A percentile compares a stretch with the other conserved stretches of the same genome.
Evolutionary conservation across 768 basidiomycete genomes (phyloP).

Genomic region (Holtermanniella nyarrowii): DNA sequence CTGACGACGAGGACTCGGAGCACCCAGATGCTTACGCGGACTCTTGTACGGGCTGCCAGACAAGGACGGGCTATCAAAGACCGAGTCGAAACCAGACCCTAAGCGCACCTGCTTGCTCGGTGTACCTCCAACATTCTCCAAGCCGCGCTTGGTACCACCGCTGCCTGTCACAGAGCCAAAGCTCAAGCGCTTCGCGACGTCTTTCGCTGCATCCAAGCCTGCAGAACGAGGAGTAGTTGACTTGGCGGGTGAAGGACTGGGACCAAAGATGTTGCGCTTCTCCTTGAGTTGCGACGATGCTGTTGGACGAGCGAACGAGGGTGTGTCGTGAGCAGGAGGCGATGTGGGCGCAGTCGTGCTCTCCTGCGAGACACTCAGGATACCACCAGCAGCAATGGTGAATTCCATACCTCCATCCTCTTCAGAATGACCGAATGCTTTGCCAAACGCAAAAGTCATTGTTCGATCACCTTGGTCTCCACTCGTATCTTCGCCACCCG

Average conservation of each 20-base stretch:
- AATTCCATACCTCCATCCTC: slow-evolving; percentile 34
- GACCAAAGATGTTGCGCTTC: slow-evolving; percentile 36
- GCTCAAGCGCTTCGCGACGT: slow-evolving; percentile 35
- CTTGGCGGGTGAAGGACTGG: slow-evolving; percentile 31
- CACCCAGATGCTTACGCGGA: neutral
- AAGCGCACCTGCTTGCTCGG: slow-evolving; percentile 4
- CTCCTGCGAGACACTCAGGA: slow-evolving; percentile 7
- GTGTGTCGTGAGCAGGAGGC: no score
- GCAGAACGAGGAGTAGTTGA: slow-evolving; percentile 18
- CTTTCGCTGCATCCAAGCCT: slow-evolving; percentile 31
- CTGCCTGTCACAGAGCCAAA: slow-evolving; percentile 24
- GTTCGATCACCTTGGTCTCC: slow-evolving; percentile 18
- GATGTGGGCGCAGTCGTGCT: slow-evolving; percentile 12
- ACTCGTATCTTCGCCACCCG: slow-evolving; percentile 14
- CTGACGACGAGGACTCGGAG: neutral
- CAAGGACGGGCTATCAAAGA: slow-evolving; percentile 5
- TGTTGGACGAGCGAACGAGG: slow-evolving; percentile 33
- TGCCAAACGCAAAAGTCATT: slow-evolving; percentile 30
- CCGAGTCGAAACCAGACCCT: slow-evolving; percentile 8
- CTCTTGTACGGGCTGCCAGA: neutral
- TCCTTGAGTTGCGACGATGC: slow-evolving; percentile 26
- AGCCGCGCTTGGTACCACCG: slow-evolving; percentile 12
- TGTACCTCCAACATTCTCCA: slow-evolving; percentile 2
- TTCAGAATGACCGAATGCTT: slow-evolving; percentile 6
- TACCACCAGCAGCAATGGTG: slow-evolving; percentile 32